Percentiles rank a stretch among this genome's conserved stretches.
These are phyloP conservation scores for Podospora sp. DNA, from an alignment of 495 filamentous ascomycete genomes.

Conservation along the genomic window DNA sequence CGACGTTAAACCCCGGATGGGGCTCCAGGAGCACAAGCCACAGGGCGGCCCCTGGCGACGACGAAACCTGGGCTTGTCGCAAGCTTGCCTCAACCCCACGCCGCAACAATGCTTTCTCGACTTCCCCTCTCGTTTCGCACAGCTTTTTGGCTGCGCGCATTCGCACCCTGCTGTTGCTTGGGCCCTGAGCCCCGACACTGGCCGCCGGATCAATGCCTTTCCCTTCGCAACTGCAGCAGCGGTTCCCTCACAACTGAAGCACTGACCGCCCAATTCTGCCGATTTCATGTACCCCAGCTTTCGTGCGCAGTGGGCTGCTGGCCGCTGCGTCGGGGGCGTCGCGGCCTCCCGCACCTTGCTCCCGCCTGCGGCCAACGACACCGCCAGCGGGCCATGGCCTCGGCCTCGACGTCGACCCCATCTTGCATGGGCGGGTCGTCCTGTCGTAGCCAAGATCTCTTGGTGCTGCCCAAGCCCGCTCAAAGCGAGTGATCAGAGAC, in stretches of 20 bases:
- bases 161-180: conserved; percentile 14
- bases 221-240: conserved; percentile 23
- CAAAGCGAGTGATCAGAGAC: not conserved
- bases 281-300: conserved; percentile 12
- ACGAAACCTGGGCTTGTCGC: conserved; percentile 36
- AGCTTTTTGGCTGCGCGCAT: not conserved
- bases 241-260: not conserved
- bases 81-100: conserved; percentile 35
- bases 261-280: not conserved
- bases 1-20: conserved; percentile 17
- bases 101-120: conserved; percentile 31
- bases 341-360: not conserved
- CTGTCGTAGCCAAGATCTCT: conserved; percentile 11
- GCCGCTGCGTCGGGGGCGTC: not conserved
- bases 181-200: conserved; percentile 8
- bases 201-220: conserved; percentile 31
- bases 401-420: not conserved
- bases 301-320: conserved; percentile 1
- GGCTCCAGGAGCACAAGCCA: conserved; percentile 13
- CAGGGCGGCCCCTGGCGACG: conserved; percentile 10
- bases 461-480: conserved; percentile 3
- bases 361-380: conserved; percentile 6
- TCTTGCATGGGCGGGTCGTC: not conserved
- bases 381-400: conserved; percentile 3
- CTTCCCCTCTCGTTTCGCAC: conserved; percentile 9